These are phyloP conservation scores for Fistulinella cinereoalba DNA, from an alignment of 1,284 basidiomycete species.

Conservation along the genomic window DNA sequence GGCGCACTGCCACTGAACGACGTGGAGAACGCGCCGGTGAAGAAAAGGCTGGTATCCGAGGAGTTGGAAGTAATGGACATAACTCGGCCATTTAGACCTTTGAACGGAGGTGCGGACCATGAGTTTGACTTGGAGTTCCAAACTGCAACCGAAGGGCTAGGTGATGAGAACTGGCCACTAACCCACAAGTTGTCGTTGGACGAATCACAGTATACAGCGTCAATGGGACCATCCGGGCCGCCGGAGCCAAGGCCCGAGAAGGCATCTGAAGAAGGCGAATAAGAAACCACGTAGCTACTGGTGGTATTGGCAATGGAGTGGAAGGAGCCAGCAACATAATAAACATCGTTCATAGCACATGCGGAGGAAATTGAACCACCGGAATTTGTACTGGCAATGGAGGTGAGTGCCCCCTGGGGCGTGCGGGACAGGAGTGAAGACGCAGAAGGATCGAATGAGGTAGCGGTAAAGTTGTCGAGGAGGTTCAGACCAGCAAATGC, in stretches of 20 bases:
- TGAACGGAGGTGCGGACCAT: constrained; percentile 81
- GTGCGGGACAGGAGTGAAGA: constrained; percentile 70
- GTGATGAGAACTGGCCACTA: constrained; percentile 79
- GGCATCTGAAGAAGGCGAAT: constrained; percentile 53
- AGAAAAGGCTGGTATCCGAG: constrained; percentile 75
- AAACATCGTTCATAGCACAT: constrained; percentile 57
- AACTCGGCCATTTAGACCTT: constrained; percentile 73
- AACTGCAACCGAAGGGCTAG: constrained; percentile 71
- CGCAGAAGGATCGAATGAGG: constrained; percentile 63
- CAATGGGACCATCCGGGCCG: constrained; percentile 70
- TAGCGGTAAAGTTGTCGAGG: constrained; percentile 54
- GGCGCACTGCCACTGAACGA: constrained; percentile 60
- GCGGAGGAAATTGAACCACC: constrained; percentile 68
- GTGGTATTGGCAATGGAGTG: constrained; percentile 57
- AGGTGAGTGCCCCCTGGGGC: constrained; percentile 57
- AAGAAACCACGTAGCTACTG: constrained; percentile 71
- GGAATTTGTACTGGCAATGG: constrained; percentile 64
- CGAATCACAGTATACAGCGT: constrained; percentile 81
- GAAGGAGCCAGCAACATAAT: constrained; percentile 80
- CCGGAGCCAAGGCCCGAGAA: constrained; percentile 61
- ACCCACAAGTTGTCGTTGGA: constrained; percentile 75
- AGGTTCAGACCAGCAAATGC: constrained; percentile 83
- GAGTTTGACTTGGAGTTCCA: constrained; percentile 66
- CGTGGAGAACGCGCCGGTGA: constrained; percentile 85
- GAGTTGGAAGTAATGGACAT: constrained; percentile 74